Percentiles rank a stretch among this genome's conserved stretches.
Evolutionary conservation across 768 basidiomycete species (phyloP).

Genomic region (Lyophyllum atratum): DNA sequence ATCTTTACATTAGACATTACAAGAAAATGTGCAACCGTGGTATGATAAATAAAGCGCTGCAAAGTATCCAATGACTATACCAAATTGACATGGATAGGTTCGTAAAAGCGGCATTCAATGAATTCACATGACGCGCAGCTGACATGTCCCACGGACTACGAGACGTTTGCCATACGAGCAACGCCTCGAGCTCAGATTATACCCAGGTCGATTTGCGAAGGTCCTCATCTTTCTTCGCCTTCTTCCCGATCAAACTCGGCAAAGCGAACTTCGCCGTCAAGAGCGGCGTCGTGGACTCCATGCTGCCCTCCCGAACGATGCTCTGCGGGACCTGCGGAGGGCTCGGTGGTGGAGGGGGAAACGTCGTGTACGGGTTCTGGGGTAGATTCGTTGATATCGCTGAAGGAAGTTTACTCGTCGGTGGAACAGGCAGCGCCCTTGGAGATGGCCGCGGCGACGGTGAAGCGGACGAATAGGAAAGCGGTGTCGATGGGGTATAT

Average conservation of each 20-base stretch:
- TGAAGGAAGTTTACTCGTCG: neutral
- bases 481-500: neutral
- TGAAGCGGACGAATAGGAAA: neutral
- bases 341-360: slow-evolving; percentile 1
- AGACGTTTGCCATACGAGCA: too few relatives aligned
- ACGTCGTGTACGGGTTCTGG: slow-evolving; percentile 5
- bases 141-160: too few relatives aligned
- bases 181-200: neutral
- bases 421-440: neutral
- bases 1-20: too few relatives aligned
- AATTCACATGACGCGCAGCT: too few relatives aligned
- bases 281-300: slow-evolving; percentile 1
- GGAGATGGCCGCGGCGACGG: neutral
- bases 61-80: too few relatives aligned
- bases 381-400: neutral
- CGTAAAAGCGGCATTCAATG: too few relatives aligned
- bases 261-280: neutral
- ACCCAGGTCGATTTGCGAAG: neutral
- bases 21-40: too few relatives aligned
- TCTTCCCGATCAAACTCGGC: neutral
- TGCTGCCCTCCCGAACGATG: neutral
- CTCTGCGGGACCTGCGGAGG: neutral
- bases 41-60: too few relatives aligned
- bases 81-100: too few relatives aligned
- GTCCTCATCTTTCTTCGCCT: neutral